Evolutionary conservation across 23 red algal genomes (phyloP), one percentile per base, ranked within the genome.

Genomic region (Gracilaria domingensis): DNA sequence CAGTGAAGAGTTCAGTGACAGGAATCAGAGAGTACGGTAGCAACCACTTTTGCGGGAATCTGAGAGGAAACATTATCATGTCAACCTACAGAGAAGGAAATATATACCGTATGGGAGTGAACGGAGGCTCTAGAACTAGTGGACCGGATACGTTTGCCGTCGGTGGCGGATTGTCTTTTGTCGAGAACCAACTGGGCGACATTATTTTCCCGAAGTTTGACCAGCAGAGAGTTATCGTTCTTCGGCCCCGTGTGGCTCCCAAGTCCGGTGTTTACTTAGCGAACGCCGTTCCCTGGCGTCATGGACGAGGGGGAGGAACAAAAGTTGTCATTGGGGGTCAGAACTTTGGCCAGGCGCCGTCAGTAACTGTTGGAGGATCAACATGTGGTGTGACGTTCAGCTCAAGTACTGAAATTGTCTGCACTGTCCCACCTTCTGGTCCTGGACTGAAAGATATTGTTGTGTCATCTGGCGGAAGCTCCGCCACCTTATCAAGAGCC

Each of bases 11-110:
- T 37, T 53, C 82, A 38, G 57, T 62, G 1, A 94, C 83, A 20
- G 92, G 92, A 55, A 88, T 94, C 39, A 35, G 83, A 23, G 92
- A 88, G 71, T 94, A 94, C 44, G 36, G 72, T 24, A 70, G 79
- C 37, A 74, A 80, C 25, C 75, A 81, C 33, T 94, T 94, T 77
- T 82, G 75, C 24, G 58, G 59, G 0, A 69, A 80, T 39, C 57
- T 94, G 24, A 70, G 82, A 45, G 92, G 92, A 23, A 56, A 94
- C 20, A 48, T 94, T 23, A 81, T 94, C 49, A 25, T 94, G 54
- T 82, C 92, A 64, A 82, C 24, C 24, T 94, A n/a, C 66, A 84
- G 62, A n/a, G 60, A 42, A 3, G 74, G 85, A 81, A 73, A 72
- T 20, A 45, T 75, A 17, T 81, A 51, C 36, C 71, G 87, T 5